phyloP scores from a whole-genome alignment of 2,329 filamentous ascomycete species.

The Eutypa lata region DNA sequence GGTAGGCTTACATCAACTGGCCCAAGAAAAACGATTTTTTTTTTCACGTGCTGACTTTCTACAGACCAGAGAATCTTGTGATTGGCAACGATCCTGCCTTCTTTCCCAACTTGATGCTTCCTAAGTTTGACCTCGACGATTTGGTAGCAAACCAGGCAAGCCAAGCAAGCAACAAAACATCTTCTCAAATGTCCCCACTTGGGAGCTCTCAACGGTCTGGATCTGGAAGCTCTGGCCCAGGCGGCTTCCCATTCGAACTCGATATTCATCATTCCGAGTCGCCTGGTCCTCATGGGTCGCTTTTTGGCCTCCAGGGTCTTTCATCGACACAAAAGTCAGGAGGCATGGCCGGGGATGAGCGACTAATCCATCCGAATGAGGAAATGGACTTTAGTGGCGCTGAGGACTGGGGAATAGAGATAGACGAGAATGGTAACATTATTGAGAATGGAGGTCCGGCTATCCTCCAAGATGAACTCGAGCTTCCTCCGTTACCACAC shows the following conservation, averaged over 20 bases:
- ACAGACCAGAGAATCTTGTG: conserved; percentile 71
- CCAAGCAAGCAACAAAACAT: conserved; percentile 26
- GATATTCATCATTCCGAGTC: conserved; percentile 22
- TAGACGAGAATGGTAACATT: conserved; percentile 51
- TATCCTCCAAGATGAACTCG: conserved; percentile 37
- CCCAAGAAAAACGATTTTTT: conserved; percentile 1
- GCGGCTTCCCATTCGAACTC: conserved; percentile 18
- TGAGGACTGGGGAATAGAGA: conserved; percentile 43
- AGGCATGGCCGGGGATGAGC: conserved; percentile 18
- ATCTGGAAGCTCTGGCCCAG: conserved; percentile 14
- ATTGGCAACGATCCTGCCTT: conserved; percentile 83
- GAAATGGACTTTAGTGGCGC: conserved; percentile 37
- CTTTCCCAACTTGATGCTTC: conserved; percentile 61
- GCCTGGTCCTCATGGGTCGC: conserved; percentile 14
- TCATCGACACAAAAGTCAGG: conserved; percentile 24
- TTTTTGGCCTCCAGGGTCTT: conserved; percentile 22
- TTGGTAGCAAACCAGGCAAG: conserved; percentile 31
- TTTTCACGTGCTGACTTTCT: neutral
- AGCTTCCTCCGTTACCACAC: conserved; percentile 39
- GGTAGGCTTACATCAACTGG: conserved; percentile 47
- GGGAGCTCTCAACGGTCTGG: conserved; percentile 13
- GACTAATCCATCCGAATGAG: conserved; percentile 25
- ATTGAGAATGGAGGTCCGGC: conserved; percentile 25
- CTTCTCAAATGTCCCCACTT: conserved; percentile 24
- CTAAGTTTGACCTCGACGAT: conserved; percentile 52